A percentile compares a stretch with the other conserved stretches of the same genome.
These are phyloP conservation scores for Thozetella sp. DNA, from an alignment of 495 filamentous ascomycete genomes.

Conservation along the genomic window DNA sequence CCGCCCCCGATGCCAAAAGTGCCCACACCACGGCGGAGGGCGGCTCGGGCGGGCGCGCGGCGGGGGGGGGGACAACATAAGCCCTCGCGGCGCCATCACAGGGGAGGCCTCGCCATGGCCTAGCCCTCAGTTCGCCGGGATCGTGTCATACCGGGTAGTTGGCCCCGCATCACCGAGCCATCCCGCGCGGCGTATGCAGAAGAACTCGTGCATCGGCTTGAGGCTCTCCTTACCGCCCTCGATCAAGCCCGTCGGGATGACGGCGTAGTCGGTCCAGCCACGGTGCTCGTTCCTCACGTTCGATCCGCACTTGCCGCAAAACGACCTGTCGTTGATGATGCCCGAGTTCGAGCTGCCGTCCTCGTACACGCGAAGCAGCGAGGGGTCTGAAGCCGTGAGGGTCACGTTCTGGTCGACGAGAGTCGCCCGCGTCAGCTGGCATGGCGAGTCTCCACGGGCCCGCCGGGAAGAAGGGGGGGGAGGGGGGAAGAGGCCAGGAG, in stretches of 20 bases:
- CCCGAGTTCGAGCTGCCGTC: constrained; percentile 12
- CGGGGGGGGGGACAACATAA: no score
- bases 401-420: constrained; percentile 7
- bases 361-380: constrained; percentile 6
- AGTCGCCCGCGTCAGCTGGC: not conserved
- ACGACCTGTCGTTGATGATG: not conserved
- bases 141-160: no score
- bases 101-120: no score
- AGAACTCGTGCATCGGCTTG: constrained; percentile 8
- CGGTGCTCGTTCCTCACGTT: not conserved
- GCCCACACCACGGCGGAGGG: no score
- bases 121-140: no score
- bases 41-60: no score
- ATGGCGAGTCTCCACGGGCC: no score
- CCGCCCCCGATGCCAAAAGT: no score
- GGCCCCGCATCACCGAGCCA: constrained; percentile 10
- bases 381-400: constrained; percentile 5
- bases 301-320: constrained; percentile 13
- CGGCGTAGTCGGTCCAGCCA: not conserved
- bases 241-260: constrained; percentile 11
- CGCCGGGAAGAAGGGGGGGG: no score
- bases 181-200: constrained; percentile 4
- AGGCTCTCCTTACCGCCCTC: constrained; percentile 13
- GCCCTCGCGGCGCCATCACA: no score
- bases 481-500: not conserved